phyloP scores from a whole-genome alignment of 2,329 filamentous ascomycete genomes.

The Pseudogymnoascus sp. region DNA sequence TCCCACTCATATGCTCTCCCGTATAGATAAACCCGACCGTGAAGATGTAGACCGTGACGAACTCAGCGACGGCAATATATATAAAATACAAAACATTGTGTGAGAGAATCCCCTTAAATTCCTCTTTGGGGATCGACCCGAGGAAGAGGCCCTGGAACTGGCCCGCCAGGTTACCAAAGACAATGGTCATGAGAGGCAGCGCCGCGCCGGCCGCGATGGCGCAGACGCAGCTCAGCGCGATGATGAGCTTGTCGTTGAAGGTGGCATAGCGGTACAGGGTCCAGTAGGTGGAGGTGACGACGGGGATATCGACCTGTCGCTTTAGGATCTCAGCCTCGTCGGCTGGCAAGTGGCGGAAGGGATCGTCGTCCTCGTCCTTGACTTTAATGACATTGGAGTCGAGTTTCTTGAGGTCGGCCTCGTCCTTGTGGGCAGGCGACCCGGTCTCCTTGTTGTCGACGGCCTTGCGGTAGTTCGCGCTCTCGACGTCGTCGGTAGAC shows the following conservation, averaged over 20 bases:
- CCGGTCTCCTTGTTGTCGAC: constrained; percentile 41
- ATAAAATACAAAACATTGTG: constrained; percentile 74
- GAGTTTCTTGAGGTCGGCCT: constrained; percentile 47
- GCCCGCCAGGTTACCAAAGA: constrained; percentile 72
- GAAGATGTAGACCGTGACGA: constrained; percentile 67
- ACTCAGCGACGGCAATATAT: constrained; percentile 77
- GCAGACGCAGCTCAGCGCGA: constrained; percentile 44
- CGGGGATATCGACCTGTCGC: constrained; percentile 59
- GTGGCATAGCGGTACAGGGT: constrained; percentile 53
- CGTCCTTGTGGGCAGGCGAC: constrained; percentile 51
- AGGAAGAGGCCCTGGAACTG: constrained; percentile 61
- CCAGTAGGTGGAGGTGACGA: constrained; percentile 56
- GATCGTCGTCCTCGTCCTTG: constrained; percentile 40
- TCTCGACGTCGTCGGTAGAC: constrained; percentile 19
- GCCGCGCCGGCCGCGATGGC: constrained; percentile 54
- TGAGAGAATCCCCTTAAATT: constrained; percentile 55
- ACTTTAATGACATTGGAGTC: constrained; percentile 30
- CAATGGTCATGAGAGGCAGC: constrained; percentile 49
- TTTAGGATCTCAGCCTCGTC: constrained; percentile 62
- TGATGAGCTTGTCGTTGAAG: constrained; percentile 43
- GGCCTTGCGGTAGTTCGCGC: constrained; percentile 16
- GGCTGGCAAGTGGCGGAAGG: constrained; percentile 56
- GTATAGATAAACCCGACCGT: constrained; percentile 89
- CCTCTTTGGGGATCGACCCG: constrained; percentile 38
- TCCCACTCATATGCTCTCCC: constrained; percentile 70